These are phyloP conservation scores for Zizania palustris DNA, from an alignment of 202 grass and related monocot species.

Conservation along the genomic window DNA sequence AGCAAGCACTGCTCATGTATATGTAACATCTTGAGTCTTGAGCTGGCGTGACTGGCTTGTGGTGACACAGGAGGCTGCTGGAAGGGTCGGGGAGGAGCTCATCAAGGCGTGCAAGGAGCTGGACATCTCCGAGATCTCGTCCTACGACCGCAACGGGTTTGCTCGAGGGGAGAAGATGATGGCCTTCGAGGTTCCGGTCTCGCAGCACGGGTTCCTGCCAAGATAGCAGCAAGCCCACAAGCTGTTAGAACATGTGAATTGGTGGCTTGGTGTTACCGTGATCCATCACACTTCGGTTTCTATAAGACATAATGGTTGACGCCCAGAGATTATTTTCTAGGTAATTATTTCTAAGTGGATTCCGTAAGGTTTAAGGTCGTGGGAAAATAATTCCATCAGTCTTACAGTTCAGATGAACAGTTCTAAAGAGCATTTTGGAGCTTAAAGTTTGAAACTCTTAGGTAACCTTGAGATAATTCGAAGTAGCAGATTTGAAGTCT, in stretches of 20 bases:
- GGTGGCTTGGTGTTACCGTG: not conserved
- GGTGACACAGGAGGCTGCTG: conserved; percentile 64
- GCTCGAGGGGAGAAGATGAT: conserved; percentile 82
- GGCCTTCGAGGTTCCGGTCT: conserved; percentile 70
- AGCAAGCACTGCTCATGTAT: not conserved
- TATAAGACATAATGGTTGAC: too few relatives aligned
- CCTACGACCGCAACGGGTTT: conserved; percentile 82
- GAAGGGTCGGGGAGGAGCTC: conserved; percentile 76
- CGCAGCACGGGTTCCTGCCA: conserved; percentile 72
- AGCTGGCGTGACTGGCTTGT: too few relatives aligned
- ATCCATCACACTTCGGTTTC: not conserved
- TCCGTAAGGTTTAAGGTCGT: too few relatives aligned
- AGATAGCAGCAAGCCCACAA: conserved; percentile 31
- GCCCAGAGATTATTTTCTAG: too few relatives aligned
- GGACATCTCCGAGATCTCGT: conserved; percentile 71
- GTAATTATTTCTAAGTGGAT: too few relatives aligned
- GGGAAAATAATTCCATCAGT: too few relatives aligned
- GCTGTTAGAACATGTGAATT: not conserved
- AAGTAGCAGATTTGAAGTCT: too few relatives aligned
- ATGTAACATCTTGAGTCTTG: not conserved
- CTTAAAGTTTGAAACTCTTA: too few relatives aligned
- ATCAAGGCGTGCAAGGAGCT: conserved; percentile 63
- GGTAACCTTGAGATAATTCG: too few relatives aligned
- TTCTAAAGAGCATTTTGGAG: too few relatives aligned
- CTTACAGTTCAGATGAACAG: too few relatives aligned